Percentiles rank a stretch among this genome's conserved stretches.
These are phyloP conservation scores for Apiospora malaysiana DNA, from an alignment of 2,329 filamentous ascomycete species.

Conservation along the genomic window DNA sequence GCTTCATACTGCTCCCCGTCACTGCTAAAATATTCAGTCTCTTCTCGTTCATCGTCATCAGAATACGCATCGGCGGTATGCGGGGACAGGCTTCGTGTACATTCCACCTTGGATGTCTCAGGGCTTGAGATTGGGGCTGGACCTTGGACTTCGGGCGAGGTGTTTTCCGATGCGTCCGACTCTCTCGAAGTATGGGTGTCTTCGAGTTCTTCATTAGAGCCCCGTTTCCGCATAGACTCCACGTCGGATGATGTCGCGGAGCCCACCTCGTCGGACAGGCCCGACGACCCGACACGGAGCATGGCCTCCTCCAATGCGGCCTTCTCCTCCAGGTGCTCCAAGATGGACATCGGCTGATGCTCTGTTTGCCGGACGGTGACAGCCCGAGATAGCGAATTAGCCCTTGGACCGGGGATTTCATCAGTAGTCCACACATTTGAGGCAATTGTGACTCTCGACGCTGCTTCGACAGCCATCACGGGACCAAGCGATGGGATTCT, in stretches of 20 bases:
- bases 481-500: too few relatives aligned
- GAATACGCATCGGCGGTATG: not conserved
- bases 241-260: not conserved
- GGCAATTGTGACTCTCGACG: too few relatives aligned
- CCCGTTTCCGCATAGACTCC: not conserved
- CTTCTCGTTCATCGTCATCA: not conserved
- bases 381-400: not conserved
- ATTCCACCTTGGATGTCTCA: not conserved
- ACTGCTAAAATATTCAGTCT: not conserved
- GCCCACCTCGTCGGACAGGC: not conserved
- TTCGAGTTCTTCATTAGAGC: not conserved
- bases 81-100: not conserved
- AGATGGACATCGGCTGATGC: too few relatives aligned
- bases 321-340: too few relatives aligned
- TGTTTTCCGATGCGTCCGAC: not conserved
- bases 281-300: not conserved
- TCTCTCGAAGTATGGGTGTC: not conserved
- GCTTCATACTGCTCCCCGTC: not conserved
- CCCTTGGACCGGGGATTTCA: not conserved
- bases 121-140: not conserved
- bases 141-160: not conserved
- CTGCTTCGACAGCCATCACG: too few relatives aligned
- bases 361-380: accelerated
- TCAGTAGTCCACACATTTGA: not conserved
- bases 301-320: too few relatives aligned